Evolutionary conservation across 768 basidiomycete species (phyloP), one percentile per base, ranked within the genome.

Genomic region (Mycena albidolilacea): DNA sequence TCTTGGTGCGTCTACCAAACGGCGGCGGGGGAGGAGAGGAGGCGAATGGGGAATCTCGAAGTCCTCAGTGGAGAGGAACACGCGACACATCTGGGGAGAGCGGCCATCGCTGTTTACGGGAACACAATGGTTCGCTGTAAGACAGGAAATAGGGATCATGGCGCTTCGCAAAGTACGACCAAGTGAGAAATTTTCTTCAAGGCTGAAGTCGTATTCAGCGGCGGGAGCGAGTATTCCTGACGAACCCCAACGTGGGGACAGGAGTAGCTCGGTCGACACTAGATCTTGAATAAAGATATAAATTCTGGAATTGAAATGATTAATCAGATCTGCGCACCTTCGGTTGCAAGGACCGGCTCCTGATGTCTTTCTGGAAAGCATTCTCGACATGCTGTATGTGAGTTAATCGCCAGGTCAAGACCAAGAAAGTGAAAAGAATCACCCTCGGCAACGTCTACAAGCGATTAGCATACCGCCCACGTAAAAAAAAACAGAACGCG

Each of bases 111-210:
- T 39, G 9, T 15, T 11, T 19, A 61, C 37, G 10, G 58, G 50
- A 1, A 46, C 71, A 44, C 64, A 37, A 44, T 72, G 66, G 54
- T 72, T 52, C 41, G 58, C 71, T 19, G 65, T n/a, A 48, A 72
- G 38, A 37, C 66, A 72, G 12, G 71, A 68, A 21, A 72, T 12
- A 17, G 71, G 71, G 7, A 72, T 19, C 21, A n/a, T 64, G 6
- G 44, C 23, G 67, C 61, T 55, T 69, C 35, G 59, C 38, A 23
- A 59, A 57, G 30, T 43, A 35, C 30, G 12, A 44, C 15, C 43
- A 7, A n/a, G 4, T 30, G 54, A 10, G 5, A 38, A n/a, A 63
- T 3, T 37, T 21, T 61, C 48, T 17, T n/a, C 67, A 60, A 17
- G 8, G 7, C 3, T 21, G 58, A 46, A 64, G 19, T 61, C 41